Conservation (phyloP, 176 grass and related monocot genomes). For the Oropetium thomaeum region DNA sequence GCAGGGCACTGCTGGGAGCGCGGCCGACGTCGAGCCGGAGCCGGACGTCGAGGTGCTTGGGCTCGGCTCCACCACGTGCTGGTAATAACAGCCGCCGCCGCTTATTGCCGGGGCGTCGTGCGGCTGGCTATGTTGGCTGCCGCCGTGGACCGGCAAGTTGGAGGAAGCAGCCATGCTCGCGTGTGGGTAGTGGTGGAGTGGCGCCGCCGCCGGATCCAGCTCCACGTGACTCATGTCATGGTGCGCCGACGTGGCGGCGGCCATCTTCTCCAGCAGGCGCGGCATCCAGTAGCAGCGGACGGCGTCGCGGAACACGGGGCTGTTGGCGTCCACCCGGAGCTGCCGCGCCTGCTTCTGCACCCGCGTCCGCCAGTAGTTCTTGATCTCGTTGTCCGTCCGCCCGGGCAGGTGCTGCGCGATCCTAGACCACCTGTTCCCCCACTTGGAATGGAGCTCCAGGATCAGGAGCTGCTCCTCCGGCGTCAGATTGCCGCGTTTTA, state of each 20-base stretch:
- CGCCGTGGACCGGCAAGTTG: neutral
- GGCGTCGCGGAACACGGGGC: slow-evolving; percentile 79
- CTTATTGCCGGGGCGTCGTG: neutral
- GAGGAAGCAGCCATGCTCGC: neutral
- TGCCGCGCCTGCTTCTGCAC: slow-evolving; percentile 97
- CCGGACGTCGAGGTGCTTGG: slow-evolving; percentile 41
- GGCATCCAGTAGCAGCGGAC: slow-evolving; percentile 96
- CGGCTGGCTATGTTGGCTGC: neutral
- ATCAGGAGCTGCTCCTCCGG: slow-evolving; percentile 88
- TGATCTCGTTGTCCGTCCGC: slow-evolving; percentile 92
- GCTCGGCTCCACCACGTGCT: slow-evolving; percentile 14
- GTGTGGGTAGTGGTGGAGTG: neutral
- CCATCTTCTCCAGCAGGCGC: slow-evolving; percentile 74
- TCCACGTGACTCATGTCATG: neutral
- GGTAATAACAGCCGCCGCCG: neutral
- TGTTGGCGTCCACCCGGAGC: slow-evolving; percentile 87
- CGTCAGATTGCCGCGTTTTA: slow-evolving; percentile 79
- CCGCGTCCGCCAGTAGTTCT: slow-evolving; percentile 90
- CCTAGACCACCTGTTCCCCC: slow-evolving; percentile 91
- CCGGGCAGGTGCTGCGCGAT: slow-evolving; percentile 87
- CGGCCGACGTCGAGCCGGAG: slow-evolving; percentile 43
- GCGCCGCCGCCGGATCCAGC: neutral
- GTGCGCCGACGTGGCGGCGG: slow-evolving; percentile 14
- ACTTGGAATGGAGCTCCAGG: slow-evolving; percentile 93
- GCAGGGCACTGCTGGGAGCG: slow-evolving; percentile 50